phyloP scores from a whole-genome alignment of 768 basidiomycete genomes.

The Pluteus cervinus region DNA sequence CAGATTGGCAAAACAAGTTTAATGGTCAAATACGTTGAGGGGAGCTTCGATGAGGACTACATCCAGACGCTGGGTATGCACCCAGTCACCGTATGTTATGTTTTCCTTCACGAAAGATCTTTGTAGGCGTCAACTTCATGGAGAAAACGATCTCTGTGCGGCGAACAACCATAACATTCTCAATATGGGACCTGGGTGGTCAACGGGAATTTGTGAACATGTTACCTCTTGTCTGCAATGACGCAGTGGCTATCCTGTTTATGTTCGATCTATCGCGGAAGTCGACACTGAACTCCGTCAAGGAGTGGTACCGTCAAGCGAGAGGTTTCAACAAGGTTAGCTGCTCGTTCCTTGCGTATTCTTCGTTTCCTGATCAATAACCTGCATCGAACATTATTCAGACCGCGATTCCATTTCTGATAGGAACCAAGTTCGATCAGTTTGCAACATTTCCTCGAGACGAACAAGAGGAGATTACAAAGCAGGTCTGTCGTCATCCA shows the following conservation, averaged over 20 bases:
- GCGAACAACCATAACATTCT: slow-evolving; percentile 98
- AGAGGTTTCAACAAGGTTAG: slow-evolving; percentile 96
- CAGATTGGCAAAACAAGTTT: slow-evolving; percentile 99
- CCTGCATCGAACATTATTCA: slow-evolving; percentile 22
- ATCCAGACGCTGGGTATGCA: slow-evolving; percentile 94
- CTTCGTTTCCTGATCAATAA: background rate
- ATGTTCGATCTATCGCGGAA: slow-evolving; percentile 99
- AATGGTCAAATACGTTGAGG: slow-evolving; percentile 99
- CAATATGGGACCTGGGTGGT: slow-evolving; percentile 97
- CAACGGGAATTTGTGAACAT: slow-evolving; percentile 99
- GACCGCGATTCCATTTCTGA: slow-evolving; percentile 98
- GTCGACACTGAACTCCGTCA: slow-evolving; percentile 95
- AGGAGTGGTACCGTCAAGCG: slow-evolving; percentile 99
- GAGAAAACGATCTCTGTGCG: slow-evolving; percentile 99
- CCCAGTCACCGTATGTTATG: background rate
- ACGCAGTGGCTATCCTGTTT: slow-evolving; percentile 99
- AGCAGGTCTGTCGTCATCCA: slow-evolving; percentile 56
- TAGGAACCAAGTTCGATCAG: slow-evolving; percentile 98
- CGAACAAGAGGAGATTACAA: slow-evolving; percentile 99
- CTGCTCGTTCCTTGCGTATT: slow-evolving; percentile 14
- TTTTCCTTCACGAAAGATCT: slow-evolving; percentile 8
- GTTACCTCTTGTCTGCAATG: slow-evolving; percentile 96
- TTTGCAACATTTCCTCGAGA: slow-evolving; percentile 94
- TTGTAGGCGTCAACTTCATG: slow-evolving; percentile 95
- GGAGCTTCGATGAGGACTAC: slow-evolving; percentile 98